Evolutionary conservation across 164 flowering plant genomes (phyloP), one percentile per base, ranked within the genome.

Genomic region (Tinospora cordifolia): DNA sequence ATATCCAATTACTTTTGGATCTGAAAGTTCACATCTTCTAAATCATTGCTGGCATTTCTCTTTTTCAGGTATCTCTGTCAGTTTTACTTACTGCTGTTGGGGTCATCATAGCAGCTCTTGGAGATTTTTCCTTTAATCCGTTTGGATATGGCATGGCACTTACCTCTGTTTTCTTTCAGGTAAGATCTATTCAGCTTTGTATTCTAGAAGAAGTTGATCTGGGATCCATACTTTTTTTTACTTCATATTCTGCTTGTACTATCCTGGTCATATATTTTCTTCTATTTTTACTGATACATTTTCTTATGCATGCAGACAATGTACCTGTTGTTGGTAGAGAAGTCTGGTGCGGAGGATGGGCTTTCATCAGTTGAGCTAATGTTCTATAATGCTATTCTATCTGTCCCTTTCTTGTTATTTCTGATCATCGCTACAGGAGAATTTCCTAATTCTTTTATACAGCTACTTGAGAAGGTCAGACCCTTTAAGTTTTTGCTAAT

Each of bases 131-230:
- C 13, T 90, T 95, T 75, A 98, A 95, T 79, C 80, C 87, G 60
- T 82, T 86, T 77, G 99, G 98, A 71, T 95, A 95, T 72, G 77
- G 89, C 84, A 86, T 95, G 98, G 99, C 98, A 64, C 81, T 92
- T 36, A 87, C 81, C 68, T 95, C 99, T 80, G 99, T 95, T 4
- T 92, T 91, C 79, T 95, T 92, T 81, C 98, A 92, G 98, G 98
- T 95, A 66, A 19, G 73, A 7, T 60, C 41, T 26, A 11, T n/a
- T 40, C 25, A 14, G 15, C 38, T 17, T 14, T 8, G 13, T 65
- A 17, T 54, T 0, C 19, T 40, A n/a, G 38, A 25, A 38, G 25
- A 36, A 19, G 5, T 9, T 65, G 44, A 22, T 11, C 22, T 68
- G 12, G 21, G 44, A 21, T 58, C 14, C 59, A 2, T 70, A 10